These are phyloP conservation scores for Candida hungchunana DNA, from an alignment of 805 yeast genomes.

Conservation along the genomic window DNA sequence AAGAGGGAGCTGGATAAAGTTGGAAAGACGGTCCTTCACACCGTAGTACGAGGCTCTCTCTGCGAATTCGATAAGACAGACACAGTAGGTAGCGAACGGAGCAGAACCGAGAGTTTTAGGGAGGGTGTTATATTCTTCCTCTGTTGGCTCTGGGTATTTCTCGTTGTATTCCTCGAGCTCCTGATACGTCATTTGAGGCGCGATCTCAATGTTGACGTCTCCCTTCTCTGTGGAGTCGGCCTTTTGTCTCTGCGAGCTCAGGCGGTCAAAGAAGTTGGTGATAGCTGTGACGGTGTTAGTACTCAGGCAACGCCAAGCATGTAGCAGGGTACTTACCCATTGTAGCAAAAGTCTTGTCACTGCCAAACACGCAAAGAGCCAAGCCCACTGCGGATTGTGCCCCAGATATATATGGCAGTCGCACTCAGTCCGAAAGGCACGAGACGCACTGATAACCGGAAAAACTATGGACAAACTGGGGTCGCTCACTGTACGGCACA, in stretches of 20 bases:
- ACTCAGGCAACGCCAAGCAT: no score
- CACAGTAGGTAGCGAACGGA: slow-evolving; percentile 44
- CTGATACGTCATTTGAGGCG: not conserved
- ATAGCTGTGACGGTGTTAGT: not conserved
- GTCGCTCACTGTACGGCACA: not conserved
- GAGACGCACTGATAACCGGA: not conserved
- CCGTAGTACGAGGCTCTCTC: slow-evolving; percentile 84
- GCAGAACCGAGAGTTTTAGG: slow-evolving; percentile 42
- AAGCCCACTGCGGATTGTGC: no score
- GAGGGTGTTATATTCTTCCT: slow-evolving; percentile 33
- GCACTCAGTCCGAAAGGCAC: no score
- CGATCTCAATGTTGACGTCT: not conserved
- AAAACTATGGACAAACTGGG: not conserved
- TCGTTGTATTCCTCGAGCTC: slow-evolving; percentile 13
- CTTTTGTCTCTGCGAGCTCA: not conserved
- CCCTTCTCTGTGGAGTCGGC: not conserved
- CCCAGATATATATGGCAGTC: no score
- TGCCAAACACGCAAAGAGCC: no score
- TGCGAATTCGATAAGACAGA: slow-evolving; percentile 66
- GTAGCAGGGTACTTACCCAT: no score
- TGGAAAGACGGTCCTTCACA: slow-evolving; percentile 68
- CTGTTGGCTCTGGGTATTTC: slow-evolving; percentile 36
- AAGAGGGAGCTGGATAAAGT: slow-evolving; percentile 61
- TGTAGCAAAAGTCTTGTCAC: no score
- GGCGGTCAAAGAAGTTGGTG: not conserved